phyloP scores from a whole-genome alignment of 2,329 filamentous ascomycete genomes.

The Alternaria sp. region DNA sequence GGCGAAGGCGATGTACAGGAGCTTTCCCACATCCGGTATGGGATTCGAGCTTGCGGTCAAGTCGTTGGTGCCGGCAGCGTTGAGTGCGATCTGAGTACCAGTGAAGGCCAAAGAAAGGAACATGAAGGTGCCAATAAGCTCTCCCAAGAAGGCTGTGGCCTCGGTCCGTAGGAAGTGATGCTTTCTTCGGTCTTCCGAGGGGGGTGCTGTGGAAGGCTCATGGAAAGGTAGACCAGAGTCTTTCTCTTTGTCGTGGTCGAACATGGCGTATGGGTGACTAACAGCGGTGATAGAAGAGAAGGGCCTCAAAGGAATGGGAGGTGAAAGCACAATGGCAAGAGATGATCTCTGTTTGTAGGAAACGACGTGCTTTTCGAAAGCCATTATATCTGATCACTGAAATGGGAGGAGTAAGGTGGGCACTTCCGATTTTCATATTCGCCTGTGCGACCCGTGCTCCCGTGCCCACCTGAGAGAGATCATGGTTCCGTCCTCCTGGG shows the following conservation, averaged over 20 bases:
- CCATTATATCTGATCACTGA: constrained; percentile 5
- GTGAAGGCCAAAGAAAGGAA: constrained; percentile 49
- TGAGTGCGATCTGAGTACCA: constrained; percentile 57
- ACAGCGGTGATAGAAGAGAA: constrained; percentile 1
- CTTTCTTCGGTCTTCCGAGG: constrained; percentile 1
- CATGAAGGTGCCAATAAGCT: constrained; percentile 55
- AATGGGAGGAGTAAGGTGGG: constrained; percentile 1
- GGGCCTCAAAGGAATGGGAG: background rate
- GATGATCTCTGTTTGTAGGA: background rate
- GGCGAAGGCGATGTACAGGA: constrained; percentile 44
- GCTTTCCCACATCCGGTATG: constrained; percentile 30
- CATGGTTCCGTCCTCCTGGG: background rate
- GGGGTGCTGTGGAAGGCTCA: constrained; percentile 14
- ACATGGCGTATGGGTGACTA: constrained; percentile 11
- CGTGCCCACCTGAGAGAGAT: background rate
- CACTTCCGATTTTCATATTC: constrained; percentile 3
- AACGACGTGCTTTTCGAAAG: background rate
- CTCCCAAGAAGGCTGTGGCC: constrained; percentile 43
- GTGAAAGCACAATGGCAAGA: background rate
- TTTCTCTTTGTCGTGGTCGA: constrained; percentile 6
- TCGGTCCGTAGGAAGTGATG: constrained; percentile 24
- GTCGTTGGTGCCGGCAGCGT: constrained; percentile 43
- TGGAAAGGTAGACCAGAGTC: constrained; percentile 18
- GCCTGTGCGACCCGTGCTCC: background rate
- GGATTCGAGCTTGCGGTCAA: constrained; percentile 14